phyloP scores from a whole-genome alignment of 2,329 filamentous ascomycete species.

The Byssothecium circinans region DNA sequence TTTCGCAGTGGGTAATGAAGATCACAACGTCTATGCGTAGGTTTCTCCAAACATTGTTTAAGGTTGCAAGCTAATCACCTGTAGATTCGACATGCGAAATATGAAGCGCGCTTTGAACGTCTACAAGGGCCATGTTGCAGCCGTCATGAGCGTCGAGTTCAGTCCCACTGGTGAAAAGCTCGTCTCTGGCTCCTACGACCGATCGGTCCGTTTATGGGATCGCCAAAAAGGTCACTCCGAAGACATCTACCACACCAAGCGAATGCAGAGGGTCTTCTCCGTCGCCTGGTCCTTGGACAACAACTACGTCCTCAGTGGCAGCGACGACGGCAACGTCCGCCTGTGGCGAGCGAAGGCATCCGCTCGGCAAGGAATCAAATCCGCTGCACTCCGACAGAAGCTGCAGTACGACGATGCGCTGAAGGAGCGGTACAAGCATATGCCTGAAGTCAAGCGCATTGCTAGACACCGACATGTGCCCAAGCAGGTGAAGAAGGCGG shows the following conservation, averaged over 20 bases:
- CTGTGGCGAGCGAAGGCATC: slow-evolving; percentile 90
- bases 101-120: slow-evolving; percentile 86
- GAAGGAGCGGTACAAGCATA: slow-evolving; percentile 82
- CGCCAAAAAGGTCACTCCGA: slow-evolving; percentile 78
- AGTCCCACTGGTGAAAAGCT: slow-evolving; percentile 92
- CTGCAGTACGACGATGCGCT: slow-evolving; percentile 90
- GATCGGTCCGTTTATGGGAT: slow-evolving; percentile 84
- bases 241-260: slow-evolving; percentile 95
- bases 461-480: slow-evolving; percentile 88
- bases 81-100: slow-evolving; percentile 89
- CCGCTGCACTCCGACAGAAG: slow-evolving; percentile 78
- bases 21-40: slow-evolving; percentile 75
- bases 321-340: slow-evolving; percentile 88
- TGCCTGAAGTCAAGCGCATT: slow-evolving; percentile 94
- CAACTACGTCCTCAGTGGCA: slow-evolving; percentile 86
- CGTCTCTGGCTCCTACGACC: slow-evolving; percentile 85
- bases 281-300: slow-evolving; percentile 84
- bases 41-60: slow-evolving; percentile 7
- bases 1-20: slow-evolving; percentile 89
- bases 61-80: too few relatives aligned
- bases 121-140: slow-evolving; percentile 83
- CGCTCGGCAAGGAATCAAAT: slow-evolving; percentile 80
- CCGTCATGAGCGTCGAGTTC: slow-evolving; percentile 96
- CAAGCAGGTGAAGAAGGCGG: slow-evolving; percentile 92
- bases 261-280: slow-evolving; percentile 93